Evolutionary conservation across 2,329 filamentous ascomycete genomes (phyloP), one percentile per base, ranked within the genome.

Genomic region (Penicillium rolfsii): DNA sequence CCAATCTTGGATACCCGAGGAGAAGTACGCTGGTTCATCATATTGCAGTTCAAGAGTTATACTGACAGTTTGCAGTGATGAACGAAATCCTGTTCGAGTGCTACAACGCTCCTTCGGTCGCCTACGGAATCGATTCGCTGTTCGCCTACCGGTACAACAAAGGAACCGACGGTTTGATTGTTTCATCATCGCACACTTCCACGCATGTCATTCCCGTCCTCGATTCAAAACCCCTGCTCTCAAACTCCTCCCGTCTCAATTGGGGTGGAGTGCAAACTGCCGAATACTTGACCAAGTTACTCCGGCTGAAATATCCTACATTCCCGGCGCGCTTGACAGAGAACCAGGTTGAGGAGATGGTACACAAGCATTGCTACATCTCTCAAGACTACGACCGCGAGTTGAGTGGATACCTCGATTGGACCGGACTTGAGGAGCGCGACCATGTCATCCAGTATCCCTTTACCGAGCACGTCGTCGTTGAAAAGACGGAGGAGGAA

Each of bases 21-120:
- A 94, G 91, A 80, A 94, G 92, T 96, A 79, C 66, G 89, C 82
- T 30, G 1, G 1, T 8, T 8, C 36, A 8, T 30, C 41, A 24
- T n/a, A 1, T 5, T 55, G 35, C 65, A 80, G 73, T 28, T 59
- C 56, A 38, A 50, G 7, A 1, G 11, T 9, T 48, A 5, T 22
- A 43, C 57, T 60, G 49, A 63, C 60, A 54, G 2, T 9, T 45
- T 11, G 56, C 67, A 96, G 92, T 91, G 68, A 98, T 98, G 94
- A 96, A 91, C 46, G 95, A 99, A 74, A 94, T 98, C 58, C 82
- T 99, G 11, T 99, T 98, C 75, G 95, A 99, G 77, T 96, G 93
- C 78, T 99, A 99, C 76, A 87, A 87, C 61, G 93, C 91, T 11
- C 94, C 95, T 0, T 94, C 91, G 1, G 84, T 97, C 28, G 91